Conservation (phyloP, 345 rosid species). For the Bruguiera gymnorhiza region DNA sequence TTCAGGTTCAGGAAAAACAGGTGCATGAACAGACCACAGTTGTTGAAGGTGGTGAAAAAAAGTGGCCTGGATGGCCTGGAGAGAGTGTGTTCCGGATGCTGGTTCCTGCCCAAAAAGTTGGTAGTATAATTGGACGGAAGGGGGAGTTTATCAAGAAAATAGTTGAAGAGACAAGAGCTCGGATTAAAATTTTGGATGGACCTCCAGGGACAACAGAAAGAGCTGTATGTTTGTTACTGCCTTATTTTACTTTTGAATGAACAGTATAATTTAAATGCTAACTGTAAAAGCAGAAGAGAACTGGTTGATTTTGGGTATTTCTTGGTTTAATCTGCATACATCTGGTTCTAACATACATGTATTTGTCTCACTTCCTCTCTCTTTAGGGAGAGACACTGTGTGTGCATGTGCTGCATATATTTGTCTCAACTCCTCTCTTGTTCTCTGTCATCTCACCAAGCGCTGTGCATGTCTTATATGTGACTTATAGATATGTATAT, state of each 20-base stretch:
- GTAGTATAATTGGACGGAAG: conserved; percentile 96
- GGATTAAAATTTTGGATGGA: conserved; percentile 96
- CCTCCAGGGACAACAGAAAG: conserved; percentile 99
- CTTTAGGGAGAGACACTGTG: too few relatives aligned
- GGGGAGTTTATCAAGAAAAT: conserved; percentile 96
- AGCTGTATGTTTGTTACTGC: conserved; percentile 68
- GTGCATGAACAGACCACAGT: conserved; percentile 14
- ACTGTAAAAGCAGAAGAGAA: too few relatives aligned
- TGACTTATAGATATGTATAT: too few relatives aligned
- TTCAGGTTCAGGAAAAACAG: conserved; percentile 18
- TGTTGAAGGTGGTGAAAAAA: conserved; percentile 60
- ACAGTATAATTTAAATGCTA: too few relatives aligned
- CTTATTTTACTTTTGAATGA: conserved; percentile 10
- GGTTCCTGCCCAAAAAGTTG: conserved; percentile 98
- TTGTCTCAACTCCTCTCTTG: too few relatives aligned
- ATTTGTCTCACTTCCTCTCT: too few relatives aligned
- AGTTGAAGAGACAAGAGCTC: conserved; percentile 97
- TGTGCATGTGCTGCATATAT: too few relatives aligned
- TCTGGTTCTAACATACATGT: too few relatives aligned
- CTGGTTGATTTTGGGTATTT: too few relatives aligned
- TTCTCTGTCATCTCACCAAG: too few relatives aligned
- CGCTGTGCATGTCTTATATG: too few relatives aligned
- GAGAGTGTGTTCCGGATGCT: conserved; percentile 97
- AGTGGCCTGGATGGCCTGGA: conserved; percentile 99
- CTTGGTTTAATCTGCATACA: too few relatives aligned